Evolutionary conservation across 2,329 filamentous ascomycete genomes (phyloP).

Genomic region (Cytospora leucostoma): DNA sequence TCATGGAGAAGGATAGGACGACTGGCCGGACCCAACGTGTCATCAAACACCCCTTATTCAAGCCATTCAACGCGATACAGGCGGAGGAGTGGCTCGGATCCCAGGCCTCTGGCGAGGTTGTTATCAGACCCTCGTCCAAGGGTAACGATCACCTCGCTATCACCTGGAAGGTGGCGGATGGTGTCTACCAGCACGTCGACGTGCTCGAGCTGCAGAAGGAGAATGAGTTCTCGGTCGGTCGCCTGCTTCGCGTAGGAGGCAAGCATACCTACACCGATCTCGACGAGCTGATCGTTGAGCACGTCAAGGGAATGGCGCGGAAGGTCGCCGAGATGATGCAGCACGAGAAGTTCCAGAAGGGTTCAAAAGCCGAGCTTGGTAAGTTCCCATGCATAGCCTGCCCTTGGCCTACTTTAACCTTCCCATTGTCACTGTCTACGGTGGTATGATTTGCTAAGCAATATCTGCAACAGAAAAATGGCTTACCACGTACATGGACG

Average conservation of each 20-base stretch:
- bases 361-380: slow-evolving; percentile 81
- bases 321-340: slow-evolving; percentile 97
- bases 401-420: background rate
- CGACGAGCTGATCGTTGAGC: slow-evolving; percentile 94
- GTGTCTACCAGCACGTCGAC: slow-evolving; percentile 96
- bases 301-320: slow-evolving; percentile 95
- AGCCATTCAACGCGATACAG: slow-evolving; percentile 86
- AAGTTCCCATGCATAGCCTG: slow-evolving; percentile 45
- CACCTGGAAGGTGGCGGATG: slow-evolving; percentile 97
- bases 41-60: slow-evolving; percentile 97
- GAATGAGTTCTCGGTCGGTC: slow-evolving; percentile 92
- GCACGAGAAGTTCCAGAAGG: slow-evolving; percentile 89
- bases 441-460: slow-evolving; percentile 29
- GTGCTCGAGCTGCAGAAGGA: slow-evolving; percentile 96
- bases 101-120: slow-evolving; percentile 82
- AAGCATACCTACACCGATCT: slow-evolving; percentile 94
- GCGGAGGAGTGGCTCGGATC: slow-evolving; percentile 92
- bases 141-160: slow-evolving; percentile 93
- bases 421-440: background rate
- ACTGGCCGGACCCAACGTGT: slow-evolving; percentile 88
- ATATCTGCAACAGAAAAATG: slow-evolving; percentile 70
- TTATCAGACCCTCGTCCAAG: slow-evolving; percentile 93
- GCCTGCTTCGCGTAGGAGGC: slow-evolving; percentile 79
- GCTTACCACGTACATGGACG: slow-evolving; percentile 93
- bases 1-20: slow-evolving; percentile 82